phyloP scores from a whole-genome alignment of 2,329 filamentous ascomycete genomes.

The Cladosporium colombiae region DNA sequence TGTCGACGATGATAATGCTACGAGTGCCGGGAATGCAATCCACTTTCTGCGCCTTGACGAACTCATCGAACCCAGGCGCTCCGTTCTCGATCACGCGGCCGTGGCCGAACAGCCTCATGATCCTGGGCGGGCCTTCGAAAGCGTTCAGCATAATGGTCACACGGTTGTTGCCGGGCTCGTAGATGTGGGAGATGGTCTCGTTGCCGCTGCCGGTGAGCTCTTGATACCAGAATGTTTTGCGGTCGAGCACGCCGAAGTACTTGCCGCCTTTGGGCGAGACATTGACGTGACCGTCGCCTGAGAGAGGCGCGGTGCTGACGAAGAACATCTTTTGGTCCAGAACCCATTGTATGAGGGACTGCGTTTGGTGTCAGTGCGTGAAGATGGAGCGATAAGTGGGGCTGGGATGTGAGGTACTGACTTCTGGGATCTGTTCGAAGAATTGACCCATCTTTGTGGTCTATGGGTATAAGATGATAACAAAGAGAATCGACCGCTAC shows the following conservation, averaged over 20 bases:
- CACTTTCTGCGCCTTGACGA: constrained; percentile 39
- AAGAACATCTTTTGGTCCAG: constrained; percentile 47
- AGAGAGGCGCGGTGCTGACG: constrained; percentile 46
- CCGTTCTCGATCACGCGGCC: constrained; percentile 43
- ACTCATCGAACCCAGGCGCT: constrained; percentile 35
- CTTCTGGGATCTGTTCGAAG: constrained; percentile 20
- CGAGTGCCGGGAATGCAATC: constrained; percentile 41
- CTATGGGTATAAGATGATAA: background rate
- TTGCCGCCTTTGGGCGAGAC: constrained; percentile 48
- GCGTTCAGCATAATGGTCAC: constrained; percentile 47
- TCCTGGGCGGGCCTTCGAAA: constrained; percentile 45
- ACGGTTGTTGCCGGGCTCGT: constrained; percentile 45
- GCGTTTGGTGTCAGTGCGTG: constrained; percentile 29
- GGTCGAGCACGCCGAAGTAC: constrained; percentile 45
- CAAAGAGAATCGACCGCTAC: background rate
- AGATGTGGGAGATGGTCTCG: constrained; percentile 47
- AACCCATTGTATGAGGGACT: constrained; percentile 44
- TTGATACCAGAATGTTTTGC: constrained; percentile 48
- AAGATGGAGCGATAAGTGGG: background rate
- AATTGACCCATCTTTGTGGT: constrained; percentile 19
- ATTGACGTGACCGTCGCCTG: constrained; percentile 46
- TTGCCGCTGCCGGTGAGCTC: constrained; percentile 46
- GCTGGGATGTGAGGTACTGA: background rate
- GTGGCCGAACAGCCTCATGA: constrained; percentile 47
- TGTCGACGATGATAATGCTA: constrained; percentile 44